phyloP scores from a whole-genome alignment of 2,329 filamentous ascomycete genomes.

The Claviceps lovelessii region DNA sequence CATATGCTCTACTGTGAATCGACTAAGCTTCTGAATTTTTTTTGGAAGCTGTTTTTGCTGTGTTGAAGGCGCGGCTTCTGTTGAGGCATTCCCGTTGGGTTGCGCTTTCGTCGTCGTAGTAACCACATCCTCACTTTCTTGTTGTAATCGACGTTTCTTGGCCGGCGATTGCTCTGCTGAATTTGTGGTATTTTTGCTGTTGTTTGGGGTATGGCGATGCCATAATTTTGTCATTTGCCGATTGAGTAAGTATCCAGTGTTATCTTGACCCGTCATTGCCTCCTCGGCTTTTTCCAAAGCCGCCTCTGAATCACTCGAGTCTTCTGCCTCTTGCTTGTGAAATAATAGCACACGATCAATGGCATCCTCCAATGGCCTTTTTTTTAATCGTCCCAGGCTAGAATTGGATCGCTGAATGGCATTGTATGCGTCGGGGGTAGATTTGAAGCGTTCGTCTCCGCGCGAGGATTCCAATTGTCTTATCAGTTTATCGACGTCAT shows the following conservation, averaged over 20 bases:
- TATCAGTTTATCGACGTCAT: slow-evolving; percentile 66
- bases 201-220: slow-evolving; percentile 13
- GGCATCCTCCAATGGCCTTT: slow-evolving; percentile 66
- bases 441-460: slow-evolving; percentile 25
- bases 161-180: slow-evolving; percentile 11
- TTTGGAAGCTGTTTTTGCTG: slow-evolving; percentile 16
- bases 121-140: slow-evolving; percentile 13
- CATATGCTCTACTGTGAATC: slow-evolving; percentile 18
- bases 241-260: slow-evolving; percentile 27
- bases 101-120: slow-evolving; percentile 3
- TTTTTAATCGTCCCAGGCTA: slow-evolving; percentile 67
- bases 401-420: slow-evolving; percentile 77
- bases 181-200: not conserved
- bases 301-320: slow-evolving; percentile 37
- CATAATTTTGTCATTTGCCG: slow-evolving; percentile 28
- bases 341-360: slow-evolving; percentile 71
- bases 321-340: slow-evolving; percentile 49
- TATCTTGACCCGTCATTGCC: slow-evolving; percentile 16
- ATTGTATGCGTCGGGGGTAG: slow-evolving; percentile 54
- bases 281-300: slow-evolving; percentile 30
- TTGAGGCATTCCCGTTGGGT: not conserved
- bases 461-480: slow-evolving; percentile 57
- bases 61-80: slow-evolving; percentile 4
- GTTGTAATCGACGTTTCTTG: slow-evolving; percentile 21
- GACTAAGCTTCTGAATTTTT: slow-evolving; percentile 17